Evolutionary conservation across 176 grass and related monocot species (phyloP).

Genomic region (Aegilops sharonensis): DNA sequence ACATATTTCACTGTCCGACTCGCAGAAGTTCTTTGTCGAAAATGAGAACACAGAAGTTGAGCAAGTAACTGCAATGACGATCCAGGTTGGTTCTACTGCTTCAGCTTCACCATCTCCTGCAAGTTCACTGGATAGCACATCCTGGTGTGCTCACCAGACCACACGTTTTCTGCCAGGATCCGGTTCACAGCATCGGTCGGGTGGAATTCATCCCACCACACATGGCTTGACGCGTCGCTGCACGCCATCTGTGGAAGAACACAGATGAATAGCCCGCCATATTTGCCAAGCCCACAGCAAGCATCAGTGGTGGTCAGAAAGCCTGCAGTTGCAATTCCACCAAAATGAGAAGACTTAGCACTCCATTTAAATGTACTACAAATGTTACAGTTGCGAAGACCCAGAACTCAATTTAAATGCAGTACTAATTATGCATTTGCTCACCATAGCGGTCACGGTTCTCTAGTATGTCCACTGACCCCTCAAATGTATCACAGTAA

Average conservation of each 20-base stretch:
- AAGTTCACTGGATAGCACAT: constrained; percentile 81
- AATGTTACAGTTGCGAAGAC: background rate
- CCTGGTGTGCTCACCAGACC: constrained; percentile 60
- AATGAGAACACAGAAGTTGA: background rate
- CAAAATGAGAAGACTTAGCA: background rate
- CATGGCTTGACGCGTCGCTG: constrained; percentile 66
- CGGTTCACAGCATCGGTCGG: constrained; percentile 71
- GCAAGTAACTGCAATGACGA: constrained; percentile 18
- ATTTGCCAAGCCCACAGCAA: constrained; percentile 73
- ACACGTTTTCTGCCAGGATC: constrained; percentile 76
- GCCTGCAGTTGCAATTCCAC: constrained; percentile 38
- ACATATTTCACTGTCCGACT: background rate
- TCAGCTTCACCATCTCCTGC: constrained; percentile 47
- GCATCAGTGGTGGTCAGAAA: constrained; percentile 68
- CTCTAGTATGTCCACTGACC: constrained; percentile 70
- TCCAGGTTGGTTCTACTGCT: constrained; percentile 40
- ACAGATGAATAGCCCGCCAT: constrained; percentile 78
- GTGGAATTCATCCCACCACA: constrained; percentile 91
- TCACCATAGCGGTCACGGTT: constrained; percentile 65
- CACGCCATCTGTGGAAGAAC: constrained; percentile 87
- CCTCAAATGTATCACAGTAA: constrained; percentile 76
- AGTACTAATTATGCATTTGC: constrained; percentile 22
- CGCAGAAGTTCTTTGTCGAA: background rate
- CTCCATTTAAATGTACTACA: constrained; percentile 4
- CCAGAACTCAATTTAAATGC: background rate